A percentile compares a stretch with the other conserved stretches of the same genome.
Evolutionary conservation across 257 asterid genomes (phyloP).

Genomic region (Penstemon eatonii): DNA sequence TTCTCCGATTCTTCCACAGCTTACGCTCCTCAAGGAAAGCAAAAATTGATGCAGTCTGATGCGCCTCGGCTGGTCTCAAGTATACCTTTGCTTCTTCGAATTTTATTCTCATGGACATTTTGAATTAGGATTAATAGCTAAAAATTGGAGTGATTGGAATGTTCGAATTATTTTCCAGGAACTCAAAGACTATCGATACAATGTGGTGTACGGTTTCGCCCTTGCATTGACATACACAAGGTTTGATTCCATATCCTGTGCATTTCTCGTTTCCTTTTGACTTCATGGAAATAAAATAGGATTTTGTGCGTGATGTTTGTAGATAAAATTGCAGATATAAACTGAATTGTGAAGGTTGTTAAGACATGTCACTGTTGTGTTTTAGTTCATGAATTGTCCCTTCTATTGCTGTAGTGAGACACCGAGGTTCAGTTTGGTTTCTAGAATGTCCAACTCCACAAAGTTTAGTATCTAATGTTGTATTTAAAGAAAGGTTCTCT

Average conservation of each 20-base stretch:
- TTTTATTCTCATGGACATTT: background rate
- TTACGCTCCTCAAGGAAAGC: constrained; percentile 33
- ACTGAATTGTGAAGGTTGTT: too few species aligned
- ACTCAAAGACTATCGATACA: constrained; percentile 44
- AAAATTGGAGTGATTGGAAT: background rate
- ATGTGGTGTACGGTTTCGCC: constrained; percentile 81
- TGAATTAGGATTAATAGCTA: background rate
- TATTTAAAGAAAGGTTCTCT: too few species aligned
- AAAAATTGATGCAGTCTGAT: constrained; percentile 32
- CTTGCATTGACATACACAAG: constrained; percentile 98
- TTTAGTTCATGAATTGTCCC: too few species aligned
- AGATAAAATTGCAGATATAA: background rate
- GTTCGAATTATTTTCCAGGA: constrained; percentile 39
- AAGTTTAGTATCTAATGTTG: background rate
- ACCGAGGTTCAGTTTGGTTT: background rate
- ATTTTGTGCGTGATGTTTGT: background rate
- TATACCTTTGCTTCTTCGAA: constrained; percentile 28
- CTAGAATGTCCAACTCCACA: background rate
- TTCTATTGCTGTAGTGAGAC: background rate
- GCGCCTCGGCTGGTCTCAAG: constrained; percentile 34
- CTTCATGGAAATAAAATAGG: too few species aligned
- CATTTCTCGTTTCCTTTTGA: background rate
- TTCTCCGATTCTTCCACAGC: constrained; percentile 29
- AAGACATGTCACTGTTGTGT: too few species aligned
- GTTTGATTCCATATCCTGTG: constrained; percentile 38